A percentile compares a stretch with the other conserved stretches of the same genome.
phyloP scores from a whole-genome alignment of 768 basidiomycete genomes.

The Leccinum subtestaceum region DNA sequence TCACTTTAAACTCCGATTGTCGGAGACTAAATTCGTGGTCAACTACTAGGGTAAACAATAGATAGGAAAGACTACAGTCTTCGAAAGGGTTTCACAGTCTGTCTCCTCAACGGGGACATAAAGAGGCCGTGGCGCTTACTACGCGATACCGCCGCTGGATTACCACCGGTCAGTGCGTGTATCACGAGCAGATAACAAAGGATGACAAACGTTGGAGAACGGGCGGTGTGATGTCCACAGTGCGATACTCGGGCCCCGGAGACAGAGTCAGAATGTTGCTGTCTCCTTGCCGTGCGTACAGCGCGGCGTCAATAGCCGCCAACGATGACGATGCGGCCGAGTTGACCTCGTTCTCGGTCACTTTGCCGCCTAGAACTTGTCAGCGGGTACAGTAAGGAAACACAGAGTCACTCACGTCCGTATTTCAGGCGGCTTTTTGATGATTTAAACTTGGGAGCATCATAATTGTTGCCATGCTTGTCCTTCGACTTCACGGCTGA shows the following conservation, averaged over 20 bases:
- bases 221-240: constrained; percentile 1
- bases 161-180: background rate
- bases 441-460: background rate
- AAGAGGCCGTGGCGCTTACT: background rate
- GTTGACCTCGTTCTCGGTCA: background rate
- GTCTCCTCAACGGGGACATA: background rate
- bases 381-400: background rate
- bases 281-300: background rate
- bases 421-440: background rate
- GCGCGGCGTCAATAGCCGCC: background rate
- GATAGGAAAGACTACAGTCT: constrained; percentile 13
- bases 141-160: constrained; percentile 4
- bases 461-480: background rate
- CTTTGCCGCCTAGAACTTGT: background rate
- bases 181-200: background rate
- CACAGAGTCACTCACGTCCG: constrained; percentile 9
- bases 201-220: constrained; percentile 5
- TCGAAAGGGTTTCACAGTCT: constrained; percentile 17
- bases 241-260: background rate
- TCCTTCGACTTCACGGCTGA: background rate
- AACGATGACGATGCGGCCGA: constrained; percentile 5
- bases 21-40: constrained; percentile 15
- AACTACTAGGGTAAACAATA: too few relatives aligned
- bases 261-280: background rate
- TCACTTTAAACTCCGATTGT: constrained; percentile 19